phyloP scores from a whole-genome alignment of 768 basidiomycete species.

The Xerocomus potaroensis region DNA sequence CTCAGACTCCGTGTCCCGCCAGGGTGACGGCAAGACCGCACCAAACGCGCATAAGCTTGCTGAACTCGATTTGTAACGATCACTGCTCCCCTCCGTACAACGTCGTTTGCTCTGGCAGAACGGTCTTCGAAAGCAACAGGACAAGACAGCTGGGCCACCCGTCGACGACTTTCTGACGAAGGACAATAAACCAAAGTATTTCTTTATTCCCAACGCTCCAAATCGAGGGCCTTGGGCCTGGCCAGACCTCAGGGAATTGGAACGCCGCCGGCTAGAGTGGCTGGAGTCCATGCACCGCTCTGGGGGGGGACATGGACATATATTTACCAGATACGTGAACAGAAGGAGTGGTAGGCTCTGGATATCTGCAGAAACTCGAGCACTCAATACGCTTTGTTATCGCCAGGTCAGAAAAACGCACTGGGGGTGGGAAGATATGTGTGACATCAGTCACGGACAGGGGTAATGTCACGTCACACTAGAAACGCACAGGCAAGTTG shows the following conservation, averaged over 20 bases:
- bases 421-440: constrained; percentile 6
- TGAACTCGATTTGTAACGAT: constrained; percentile 15
- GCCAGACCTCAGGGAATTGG: constrained; percentile 12
- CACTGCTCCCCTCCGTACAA: constrained; percentile 6
- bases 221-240: neutral
- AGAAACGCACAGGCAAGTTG: constrained; percentile 26
- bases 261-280: constrained; percentile 4
- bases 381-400: constrained; percentile 1
- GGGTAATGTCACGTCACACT: constrained; percentile 28
- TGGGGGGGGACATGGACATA: neutral
- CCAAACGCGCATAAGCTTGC: constrained; percentile 21
- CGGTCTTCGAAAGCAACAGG: neutral
- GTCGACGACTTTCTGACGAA: neutral
- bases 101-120: constrained; percentile 19
- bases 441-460: constrained; percentile 29
- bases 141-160: neutral
- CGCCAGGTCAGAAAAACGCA: neutral
- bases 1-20: constrained; percentile 19
- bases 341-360: constrained; percentile 2
- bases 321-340: neutral
- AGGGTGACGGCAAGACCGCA: constrained; percentile 28
- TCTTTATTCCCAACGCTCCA: neutral
- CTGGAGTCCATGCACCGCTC: too few species aligned
- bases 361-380: neutral
- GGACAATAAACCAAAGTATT: constrained; percentile 4